Evolutionary conservation across 2,329 filamentous ascomycete species (phyloP).

Genomic region (Xylariaceae sp.): DNA sequence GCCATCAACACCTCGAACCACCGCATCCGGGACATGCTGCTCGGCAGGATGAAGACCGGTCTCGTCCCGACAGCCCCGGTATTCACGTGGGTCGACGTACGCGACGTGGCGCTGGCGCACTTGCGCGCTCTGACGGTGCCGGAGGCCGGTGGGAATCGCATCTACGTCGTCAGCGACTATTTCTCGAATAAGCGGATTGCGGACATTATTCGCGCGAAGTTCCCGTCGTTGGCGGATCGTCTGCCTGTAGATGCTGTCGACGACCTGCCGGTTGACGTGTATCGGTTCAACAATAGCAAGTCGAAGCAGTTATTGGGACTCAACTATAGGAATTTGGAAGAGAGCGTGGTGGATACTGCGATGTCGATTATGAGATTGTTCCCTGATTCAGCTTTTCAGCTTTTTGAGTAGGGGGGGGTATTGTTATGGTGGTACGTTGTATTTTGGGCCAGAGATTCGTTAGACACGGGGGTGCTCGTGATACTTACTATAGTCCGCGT

Average conservation of each 20-base stretch:
- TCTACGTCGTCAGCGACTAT: conserved; percentile 56
- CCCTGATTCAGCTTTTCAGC: background rate
- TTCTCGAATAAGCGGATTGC: conserved; percentile 57
- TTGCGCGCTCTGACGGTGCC: conserved; percentile 53
- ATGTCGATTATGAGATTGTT: conserved; percentile 32
- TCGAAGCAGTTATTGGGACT: conserved; percentile 53
- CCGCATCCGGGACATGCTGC: conserved; percentile 58
- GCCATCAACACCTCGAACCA: conserved; percentile 69
- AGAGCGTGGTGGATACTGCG: conserved; percentile 57
- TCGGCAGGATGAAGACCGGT: conserved; percentile 53
- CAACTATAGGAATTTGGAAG: conserved; percentile 53
- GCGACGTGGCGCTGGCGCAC: conserved; percentile 58
- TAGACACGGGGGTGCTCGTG: too few relatives aligned
- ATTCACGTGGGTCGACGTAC: conserved; percentile 56
- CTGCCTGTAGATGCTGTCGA: conserved; percentile 39
- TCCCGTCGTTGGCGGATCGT: conserved; percentile 46
- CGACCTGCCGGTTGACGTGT: conserved; percentile 44
- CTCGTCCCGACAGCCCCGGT: conserved; percentile 52
- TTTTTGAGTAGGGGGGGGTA: background rate
- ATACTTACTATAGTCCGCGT: too few relatives aligned
- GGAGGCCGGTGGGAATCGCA: conserved; percentile 55
- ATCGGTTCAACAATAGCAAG: conserved; percentile 51
- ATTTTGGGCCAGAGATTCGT: too few relatives aligned
- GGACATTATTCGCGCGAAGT: conserved; percentile 50
- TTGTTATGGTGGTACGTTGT: too few relatives aligned